Conservation (phyloP, 2,329 filamentous ascomycete species). For the Claviceps quebecensis region DNA sequence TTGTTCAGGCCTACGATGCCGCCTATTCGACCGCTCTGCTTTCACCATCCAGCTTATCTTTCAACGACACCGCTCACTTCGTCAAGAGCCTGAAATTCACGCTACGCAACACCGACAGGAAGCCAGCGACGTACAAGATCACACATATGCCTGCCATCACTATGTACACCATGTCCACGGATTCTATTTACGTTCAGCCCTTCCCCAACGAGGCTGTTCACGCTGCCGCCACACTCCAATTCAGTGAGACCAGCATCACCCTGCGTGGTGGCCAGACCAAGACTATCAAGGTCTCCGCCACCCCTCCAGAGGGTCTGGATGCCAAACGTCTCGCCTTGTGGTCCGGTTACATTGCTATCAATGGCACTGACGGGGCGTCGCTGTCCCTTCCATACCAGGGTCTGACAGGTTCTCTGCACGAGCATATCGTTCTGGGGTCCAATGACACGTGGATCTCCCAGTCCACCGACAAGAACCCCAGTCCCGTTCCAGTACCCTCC, state of each 20-base stretch:
- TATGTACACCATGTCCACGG: slow-evolving; percentile 32
- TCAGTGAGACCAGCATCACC: slow-evolving; percentile 5
- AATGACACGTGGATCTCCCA: slow-evolving; percentile 16
- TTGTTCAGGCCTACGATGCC: slow-evolving; percentile 46
- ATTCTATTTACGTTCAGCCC: slow-evolving; percentile 19
- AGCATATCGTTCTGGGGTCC: slow-evolving; percentile 11
- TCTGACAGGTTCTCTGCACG: slow-evolving; percentile 21
- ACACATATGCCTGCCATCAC: slow-evolving; percentile 36
- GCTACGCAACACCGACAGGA: slow-evolving; percentile 38
- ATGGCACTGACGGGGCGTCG: slow-evolving; percentile 23
- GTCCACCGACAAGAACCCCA: slow-evolving; percentile 18
- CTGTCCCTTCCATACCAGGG: slow-evolving; percentile 29
- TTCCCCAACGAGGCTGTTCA: slow-evolving; percentile 32
- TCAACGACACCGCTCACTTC: slow-evolving; percentile 51
- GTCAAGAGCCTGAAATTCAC: slow-evolving; percentile 33
- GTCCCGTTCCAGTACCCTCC: slow-evolving; percentile 11
- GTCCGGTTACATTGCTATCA: slow-evolving; percentile 11
- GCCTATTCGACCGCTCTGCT: slow-evolving; percentile 39
- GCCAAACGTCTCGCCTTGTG: slow-evolving; percentile 6
- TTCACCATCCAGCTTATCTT: slow-evolving; percentile 42
- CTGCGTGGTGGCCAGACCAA: slow-evolving; percentile 3
- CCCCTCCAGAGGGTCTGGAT: slow-evolving; percentile 3
- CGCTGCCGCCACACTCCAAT: slow-evolving; percentile 22
- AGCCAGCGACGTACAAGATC: slow-evolving; percentile 36
- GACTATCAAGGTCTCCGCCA: slow-evolving; percentile 5